Percentiles rank a stretch among this genome's conserved stretches.
Conservation (phyloP, 441 rosid species). For the Cnidoscolus chayamansa region DNA sequence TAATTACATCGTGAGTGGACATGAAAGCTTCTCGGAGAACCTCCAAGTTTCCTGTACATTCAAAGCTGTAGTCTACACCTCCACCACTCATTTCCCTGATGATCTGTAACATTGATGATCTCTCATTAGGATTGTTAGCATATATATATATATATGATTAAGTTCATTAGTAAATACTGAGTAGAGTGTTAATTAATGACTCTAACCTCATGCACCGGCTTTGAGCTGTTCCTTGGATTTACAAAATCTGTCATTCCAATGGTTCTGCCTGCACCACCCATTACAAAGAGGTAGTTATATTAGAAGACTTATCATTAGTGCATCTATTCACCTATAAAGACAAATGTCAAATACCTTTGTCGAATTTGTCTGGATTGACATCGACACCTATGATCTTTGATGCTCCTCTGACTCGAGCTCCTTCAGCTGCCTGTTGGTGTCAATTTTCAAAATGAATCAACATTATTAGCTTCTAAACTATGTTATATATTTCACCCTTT, state of each 20-base stretch:
- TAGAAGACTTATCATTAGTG: too few species aligned
- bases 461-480: too few species aligned
- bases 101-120: slow-evolving; percentile 22
- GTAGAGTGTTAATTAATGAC: neutral
- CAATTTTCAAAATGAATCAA: neutral
- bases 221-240: slow-evolving; percentile 30
- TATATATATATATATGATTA: too few species aligned
- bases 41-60: slow-evolving; percentile 32
- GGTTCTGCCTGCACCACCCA: slow-evolving; percentile 25
- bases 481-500: too few species aligned
- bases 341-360: slow-evolving; percentile 27
- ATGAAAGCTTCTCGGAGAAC: slow-evolving; percentile 45
- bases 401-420: slow-evolving; percentile 44
- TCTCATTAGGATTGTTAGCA: neutral
- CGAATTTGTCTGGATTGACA: slow-evolving; percentile 34
- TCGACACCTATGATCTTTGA: slow-evolving; percentile 44
- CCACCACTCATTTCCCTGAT: slow-evolving; percentile 35
- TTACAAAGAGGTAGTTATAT: neutral
- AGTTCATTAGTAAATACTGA: too few species aligned
- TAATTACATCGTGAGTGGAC: slow-evolving; percentile 34
- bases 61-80: slow-evolving; percentile 46
- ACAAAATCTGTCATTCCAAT: slow-evolving; percentile 39
- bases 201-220: slow-evolving; percentile 35
- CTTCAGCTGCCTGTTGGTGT: slow-evolving; percentile 40
- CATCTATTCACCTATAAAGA: neutral